Evolutionary conservation across 2,329 filamentous ascomycete species (phyloP).

Genomic region (Bipolaris oryzae): DNA sequence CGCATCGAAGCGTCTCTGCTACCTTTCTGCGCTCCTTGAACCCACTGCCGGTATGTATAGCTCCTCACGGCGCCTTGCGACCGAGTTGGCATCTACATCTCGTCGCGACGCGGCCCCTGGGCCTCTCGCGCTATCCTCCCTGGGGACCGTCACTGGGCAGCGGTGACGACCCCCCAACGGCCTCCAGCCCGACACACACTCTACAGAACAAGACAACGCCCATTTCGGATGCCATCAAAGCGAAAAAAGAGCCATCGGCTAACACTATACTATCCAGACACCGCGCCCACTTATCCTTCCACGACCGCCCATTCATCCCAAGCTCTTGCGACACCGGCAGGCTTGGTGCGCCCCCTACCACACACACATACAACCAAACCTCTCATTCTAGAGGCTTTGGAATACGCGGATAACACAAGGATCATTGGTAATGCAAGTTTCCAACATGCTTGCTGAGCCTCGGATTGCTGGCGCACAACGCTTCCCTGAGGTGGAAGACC

Average conservation of each 20-base stretch:
- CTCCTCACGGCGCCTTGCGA: constrained; percentile 42
- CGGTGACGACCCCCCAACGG: constrained; percentile 38
- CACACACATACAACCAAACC: constrained; percentile 24
- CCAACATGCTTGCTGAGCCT: constrained; percentile 38
- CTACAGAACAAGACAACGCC: constrained; percentile 22
- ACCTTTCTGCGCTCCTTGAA: constrained; percentile 32
- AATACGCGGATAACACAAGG: constrained; percentile 11
- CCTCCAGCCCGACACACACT: constrained; percentile 27
- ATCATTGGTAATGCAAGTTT: constrained; percentile 39
- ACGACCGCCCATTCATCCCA: constrained; percentile 40
- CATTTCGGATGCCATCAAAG: constrained; percentile 24
- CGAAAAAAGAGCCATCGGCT: constrained; percentile 32
- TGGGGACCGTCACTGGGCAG: constrained; percentile 39
- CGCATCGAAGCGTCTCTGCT: constrained; percentile 37
- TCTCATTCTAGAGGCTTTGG: constrained; percentile 27
- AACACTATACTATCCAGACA: constrained; percentile 28
- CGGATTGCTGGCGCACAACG: constrained; percentile 34
- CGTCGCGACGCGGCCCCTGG: constrained; percentile 26
- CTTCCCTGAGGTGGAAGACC: constrained; percentile 33
- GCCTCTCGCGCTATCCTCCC: constrained; percentile 33
- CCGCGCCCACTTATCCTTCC: constrained; percentile 32
- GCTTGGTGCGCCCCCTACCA: constrained; percentile 40
- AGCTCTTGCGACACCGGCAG: constrained; percentile 50
- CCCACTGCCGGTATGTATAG: constrained; percentile 43
- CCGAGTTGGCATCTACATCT: constrained; percentile 22